Conservation (phyloP, 306 rosid genomes). For the Argentina anserina region DNA sequence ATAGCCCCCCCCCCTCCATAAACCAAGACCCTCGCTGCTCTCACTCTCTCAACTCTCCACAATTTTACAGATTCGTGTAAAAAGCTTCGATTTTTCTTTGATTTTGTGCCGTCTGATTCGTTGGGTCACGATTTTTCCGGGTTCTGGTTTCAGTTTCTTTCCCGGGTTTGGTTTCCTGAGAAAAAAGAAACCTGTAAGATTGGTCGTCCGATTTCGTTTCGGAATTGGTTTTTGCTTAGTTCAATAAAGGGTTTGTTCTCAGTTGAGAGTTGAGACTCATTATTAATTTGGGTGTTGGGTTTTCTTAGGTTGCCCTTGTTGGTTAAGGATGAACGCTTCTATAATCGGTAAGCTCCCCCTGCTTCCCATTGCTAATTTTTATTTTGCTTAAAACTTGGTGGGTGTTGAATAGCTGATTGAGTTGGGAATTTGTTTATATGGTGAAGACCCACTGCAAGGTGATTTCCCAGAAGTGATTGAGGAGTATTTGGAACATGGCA, state of each 20-base stretch:
- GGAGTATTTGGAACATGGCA: constrained; percentile 86
- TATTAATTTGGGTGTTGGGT: background rate
- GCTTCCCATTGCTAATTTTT: background rate
- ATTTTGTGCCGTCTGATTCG: too few species aligned
- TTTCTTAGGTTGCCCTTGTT: background rate
- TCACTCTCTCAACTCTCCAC: too few species aligned
- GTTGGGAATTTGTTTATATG: background rate
- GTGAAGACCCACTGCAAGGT: constrained; percentile 83
- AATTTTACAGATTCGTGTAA: too few species aligned
- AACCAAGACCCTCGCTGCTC: too few species aligned
- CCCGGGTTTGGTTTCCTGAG: background rate
- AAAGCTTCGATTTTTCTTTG: background rate
- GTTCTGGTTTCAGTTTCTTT: too few species aligned
- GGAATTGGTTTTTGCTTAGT: background rate
- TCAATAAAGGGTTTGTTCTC: background rate
- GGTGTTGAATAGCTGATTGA: background rate
- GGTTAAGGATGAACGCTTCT: constrained; percentile 47
- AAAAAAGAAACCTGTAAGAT: background rate
- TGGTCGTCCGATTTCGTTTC: background rate
- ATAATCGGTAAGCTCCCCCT: constrained; percentile 58
- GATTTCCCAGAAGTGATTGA: constrained; percentile 98
- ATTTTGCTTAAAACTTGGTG: background rate
- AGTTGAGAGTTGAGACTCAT: background rate
- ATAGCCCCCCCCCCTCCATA: too few species aligned
- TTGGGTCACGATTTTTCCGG: too few species aligned